Base-by-base conservation (phyloP, 2,329 filamentous ascomycete species). In the Rachicladosporium sp. region DNA sequence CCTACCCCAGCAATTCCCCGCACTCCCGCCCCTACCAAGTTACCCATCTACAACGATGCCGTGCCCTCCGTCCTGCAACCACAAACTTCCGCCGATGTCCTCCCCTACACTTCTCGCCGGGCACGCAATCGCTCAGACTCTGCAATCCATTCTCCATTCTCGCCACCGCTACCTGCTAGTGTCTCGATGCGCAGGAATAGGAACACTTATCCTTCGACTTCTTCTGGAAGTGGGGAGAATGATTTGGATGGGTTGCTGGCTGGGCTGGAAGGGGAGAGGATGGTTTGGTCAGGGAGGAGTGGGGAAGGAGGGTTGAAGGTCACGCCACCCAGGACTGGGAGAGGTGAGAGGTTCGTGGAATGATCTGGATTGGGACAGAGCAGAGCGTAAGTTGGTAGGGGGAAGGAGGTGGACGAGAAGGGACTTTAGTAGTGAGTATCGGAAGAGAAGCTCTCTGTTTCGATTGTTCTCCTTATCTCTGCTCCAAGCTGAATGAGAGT, bases 41-140 rank as follows among this genome's bases (percentile, higher is more conserved):
- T 59, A 8, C 43, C 38, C 9, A 46, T 61, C 23, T 60, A 60
- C 46, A 49, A 59, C 36, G 57, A 61, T 33, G 36, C 42, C 8
- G 32, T 44, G 9, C 48, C 56, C 3, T 38, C 51, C 7, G 31
- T 37, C 4, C 43, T 43, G 3, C 58, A 61, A 37, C 57, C 57
- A 4, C 56, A 57, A 32, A 61, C 56, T 2, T 57, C 57, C 10
- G 55, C 56, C n/a, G 56, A 61, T 37, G 27, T 58, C 7, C 5
- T 41, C 7, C 34, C 32, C 10, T 42, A 38, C 15, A 44, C 46
- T 0, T 35, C 41, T 3, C 39, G 50, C 6, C 45, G 46, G 1
- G 12, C 30, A 12, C 51, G 44, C 10, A 39, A 38, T 6, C 46
- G 41, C 10, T 52, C 48, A 2, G 47, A 51, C 10, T 42, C 42